phyloP scores from a whole-genome alignment of 352 stramenopile species.

The Peronospora destructor region DNA sequence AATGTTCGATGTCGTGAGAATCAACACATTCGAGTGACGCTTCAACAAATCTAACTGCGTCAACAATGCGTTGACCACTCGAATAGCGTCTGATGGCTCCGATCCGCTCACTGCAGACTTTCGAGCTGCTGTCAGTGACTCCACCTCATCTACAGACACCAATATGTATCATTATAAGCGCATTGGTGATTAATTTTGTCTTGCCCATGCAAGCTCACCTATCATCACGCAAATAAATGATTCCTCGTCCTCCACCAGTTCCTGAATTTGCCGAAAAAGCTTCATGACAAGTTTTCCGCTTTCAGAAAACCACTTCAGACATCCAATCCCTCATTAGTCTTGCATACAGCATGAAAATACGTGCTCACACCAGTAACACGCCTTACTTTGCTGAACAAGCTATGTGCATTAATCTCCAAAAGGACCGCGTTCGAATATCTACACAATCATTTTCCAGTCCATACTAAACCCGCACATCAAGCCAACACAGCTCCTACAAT shows the following conservation, averaged over 20 bases:
- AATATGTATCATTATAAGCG: background rate
- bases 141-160: conserved; percentile 78
- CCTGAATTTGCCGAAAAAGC: conserved; percentile 87
- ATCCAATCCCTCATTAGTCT: conserved; percentile 1
- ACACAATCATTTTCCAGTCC: conserved; percentile 3
- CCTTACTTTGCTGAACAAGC: conserved; percentile 83
- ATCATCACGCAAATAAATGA: conserved; percentile 89
- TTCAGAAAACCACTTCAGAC: conserved; percentile 88
- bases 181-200: background rate
- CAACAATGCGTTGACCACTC: conserved; percentile 89
- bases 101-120: conserved; percentile 57
- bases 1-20: conserved; percentile 92
- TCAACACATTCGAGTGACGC: conserved; percentile 81
- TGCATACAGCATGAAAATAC: background rate
- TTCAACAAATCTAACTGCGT: conserved; percentile 86
- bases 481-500: background rate
- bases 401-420: conserved; percentile 91
- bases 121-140: conserved; percentile 84
- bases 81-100: conserved; percentile 88
- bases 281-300: conserved; percentile 90
- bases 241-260: conserved; percentile 85
- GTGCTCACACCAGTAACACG: background rate
- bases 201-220: conserved; percentile 26
- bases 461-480: background rate
- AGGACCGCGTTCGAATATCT: conserved; percentile 67